Base-by-base conservation (phyloP, 2,329 filamentous ascomycete genomes). In the Arthrobotrys musiformis region DNA sequence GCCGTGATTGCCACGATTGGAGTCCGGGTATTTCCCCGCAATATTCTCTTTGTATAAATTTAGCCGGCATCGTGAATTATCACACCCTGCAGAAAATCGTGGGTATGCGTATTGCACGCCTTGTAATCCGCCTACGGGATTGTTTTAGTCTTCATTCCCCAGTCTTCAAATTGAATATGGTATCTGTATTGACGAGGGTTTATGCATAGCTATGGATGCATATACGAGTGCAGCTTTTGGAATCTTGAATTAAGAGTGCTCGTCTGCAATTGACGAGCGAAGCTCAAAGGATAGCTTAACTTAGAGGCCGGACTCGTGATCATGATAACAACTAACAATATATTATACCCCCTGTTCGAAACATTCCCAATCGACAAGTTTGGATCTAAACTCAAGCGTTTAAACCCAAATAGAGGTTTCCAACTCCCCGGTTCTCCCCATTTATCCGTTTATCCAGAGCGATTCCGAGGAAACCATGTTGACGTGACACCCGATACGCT, bases 31-130 rank as follows among this genome's bases (percentile, higher is more conserved):
- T 54, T 77, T 77, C 73, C 73, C 73, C 73, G 73, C 73, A 61
- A 61, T 61, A 52, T 54, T 6, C 42, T n/a, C 35, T 77, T 77
- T n/a, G n/a, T n/a, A n/a, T n/a, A n/a, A n/a, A n/a, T n/a, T n/a
- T 77, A 77, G 60, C 73, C 73, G 72, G 72, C 64, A 70, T 68
- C 22, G 48, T n/a, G 26, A 60, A 73, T 50, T 42, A 60, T 33
- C 37, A 72, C 26, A 33, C 35, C 69, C n/a, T 48, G 33, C 40
- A 64, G 61, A 67, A 42, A 60, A 52, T 50, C 69, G 67, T 46
- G 28, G 2, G n/a, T 30, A 9, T 44, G 24, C 19, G 46, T 42
- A 19, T 68, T 62, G 58, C 56, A 44, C 30, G 56, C 37, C 61
- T 66, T 52, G 61, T n/a, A 40, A 8, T 66, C 54, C 61, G 61